Evolutionary conservation across 2,329 filamentous ascomycete species (phyloP), one percentile per base, ranked within the genome.

Genomic region (Penicillium sp.): DNA sequence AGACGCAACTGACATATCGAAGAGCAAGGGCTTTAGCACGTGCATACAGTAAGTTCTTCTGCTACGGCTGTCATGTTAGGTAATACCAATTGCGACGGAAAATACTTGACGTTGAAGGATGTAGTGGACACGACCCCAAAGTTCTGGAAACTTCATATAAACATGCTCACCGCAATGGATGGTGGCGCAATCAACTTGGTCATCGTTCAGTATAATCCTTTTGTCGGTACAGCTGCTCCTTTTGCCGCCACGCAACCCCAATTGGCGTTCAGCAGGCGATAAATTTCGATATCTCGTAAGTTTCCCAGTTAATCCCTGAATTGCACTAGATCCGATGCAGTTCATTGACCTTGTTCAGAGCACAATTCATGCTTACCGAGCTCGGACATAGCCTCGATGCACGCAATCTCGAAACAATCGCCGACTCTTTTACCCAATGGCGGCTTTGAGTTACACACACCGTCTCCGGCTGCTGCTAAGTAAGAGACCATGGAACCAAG

Each of bases 331-430:
- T 16, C 5, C 2, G 13, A 1, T 16, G 31, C 13, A 33, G 31
- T 16, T 33, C 13, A 33, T 27, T 48, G 19, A 54, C 24, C 16
- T 16, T 3, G 3, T 9, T 21, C 4, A 68, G 61, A 8, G 54
- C 59, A 9, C 67, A 75, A 47, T 79, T 75, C 52, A 66, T 78
- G 65, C 65, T 78, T 2, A 78, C 74, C 0, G 75, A 79, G 53
- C 54, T 76, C 5, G 73, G 73, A 1, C 75, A 77, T 54, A 75
- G 76, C 1, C 63, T 77, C 3, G 75, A 78, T 57, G 74, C 74
- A 1, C 61, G 65, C 2, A 76, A 77, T 31, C 49, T 78, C 4
- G 70, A 78, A 54, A 78, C 75, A 2, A 75, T 68, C 0, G 75
- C 74, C 74, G 6, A 76, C 71, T 2, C 54, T 72, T 5, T 59